Evolutionary conservation across 2,329 filamentous ascomycete genomes (phyloP).

Genomic region (Cladophialophora exuberans): DNA sequence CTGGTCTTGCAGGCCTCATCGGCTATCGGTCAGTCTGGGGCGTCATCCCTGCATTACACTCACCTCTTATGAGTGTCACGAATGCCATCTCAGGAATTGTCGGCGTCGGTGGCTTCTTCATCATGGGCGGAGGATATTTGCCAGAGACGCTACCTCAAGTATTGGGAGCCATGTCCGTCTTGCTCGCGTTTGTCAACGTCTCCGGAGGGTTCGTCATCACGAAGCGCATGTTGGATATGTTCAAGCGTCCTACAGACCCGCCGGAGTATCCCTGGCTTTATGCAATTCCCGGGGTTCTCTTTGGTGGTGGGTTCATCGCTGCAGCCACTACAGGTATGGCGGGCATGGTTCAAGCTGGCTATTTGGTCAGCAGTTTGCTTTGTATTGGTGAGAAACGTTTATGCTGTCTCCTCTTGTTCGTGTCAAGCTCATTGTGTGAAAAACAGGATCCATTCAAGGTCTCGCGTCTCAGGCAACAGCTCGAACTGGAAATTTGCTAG

Average conservation of each 20-base stretch:
- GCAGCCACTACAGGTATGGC: conserved; percentile 80
- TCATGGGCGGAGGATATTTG: conserved; percentile 79
- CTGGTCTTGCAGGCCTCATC: conserved; percentile 79
- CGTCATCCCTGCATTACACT: conserved; percentile 79
- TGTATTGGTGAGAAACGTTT: conserved; percentile 61
- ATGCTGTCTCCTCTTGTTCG: not conserved
- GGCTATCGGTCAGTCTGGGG: conserved; percentile 91
- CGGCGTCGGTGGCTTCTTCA: conserved; percentile 83
- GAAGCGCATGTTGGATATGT: conserved; percentile 93
- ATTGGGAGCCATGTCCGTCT: conserved; percentile 77
- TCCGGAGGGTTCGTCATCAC: conserved; percentile 89
- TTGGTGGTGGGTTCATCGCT: conserved; percentile 78
- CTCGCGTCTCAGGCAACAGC: conserved; percentile 82
- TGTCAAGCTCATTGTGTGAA: not conserved
- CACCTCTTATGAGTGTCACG: conserved; percentile 88
- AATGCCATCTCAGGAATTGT: conserved; percentile 92
- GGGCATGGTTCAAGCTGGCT: conserved; percentile 83
- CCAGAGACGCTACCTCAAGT: conserved; percentile 78
- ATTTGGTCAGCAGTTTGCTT: conserved; percentile 79
- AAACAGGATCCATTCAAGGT: conserved; percentile 67
- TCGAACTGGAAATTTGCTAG: conserved; percentile 81
- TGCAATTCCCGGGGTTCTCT: conserved; percentile 73
- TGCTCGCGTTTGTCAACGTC: conserved; percentile 86
- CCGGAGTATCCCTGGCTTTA: conserved; percentile 89
- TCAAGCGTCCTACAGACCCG: conserved; percentile 81